These are phyloP conservation scores for Ampelomyces quisqualis DNA, from an alignment of 2,329 filamentous ascomycete genomes.

Conservation along the genomic window DNA sequence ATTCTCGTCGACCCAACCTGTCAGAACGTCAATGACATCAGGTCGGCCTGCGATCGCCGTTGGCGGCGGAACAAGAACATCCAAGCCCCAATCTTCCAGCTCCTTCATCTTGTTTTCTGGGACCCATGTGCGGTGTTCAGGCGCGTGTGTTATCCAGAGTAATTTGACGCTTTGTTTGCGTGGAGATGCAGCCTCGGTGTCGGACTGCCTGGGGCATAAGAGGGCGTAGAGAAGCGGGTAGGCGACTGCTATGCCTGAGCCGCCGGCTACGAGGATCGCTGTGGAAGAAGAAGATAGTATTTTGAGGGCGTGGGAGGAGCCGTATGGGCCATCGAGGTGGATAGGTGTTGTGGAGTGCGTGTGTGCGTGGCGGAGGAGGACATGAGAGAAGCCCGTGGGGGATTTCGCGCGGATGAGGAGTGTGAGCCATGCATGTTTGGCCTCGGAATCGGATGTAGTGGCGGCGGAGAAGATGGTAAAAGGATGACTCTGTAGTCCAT, in stretches of 20 bases:
- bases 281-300: constrained; percentile 54
- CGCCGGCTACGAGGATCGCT: constrained; percentile 61
- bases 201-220: constrained; percentile 29
- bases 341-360: constrained; percentile 49
- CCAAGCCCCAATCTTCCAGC: constrained; percentile 52
- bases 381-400: constrained; percentile 56
- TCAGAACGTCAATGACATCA: constrained; percentile 51
- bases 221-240: constrained; percentile 62
- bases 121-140: constrained; percentile 57
- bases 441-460: constrained; percentile 45
- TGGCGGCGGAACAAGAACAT: constrained; percentile 57
- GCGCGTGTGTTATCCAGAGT: constrained; percentile 61
- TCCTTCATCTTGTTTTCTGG: constrained; percentile 53
- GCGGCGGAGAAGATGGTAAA: constrained; percentile 67
- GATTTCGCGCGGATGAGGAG: constrained; percentile 61
- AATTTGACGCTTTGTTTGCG: constrained; percentile 48
- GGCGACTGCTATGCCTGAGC: constrained; percentile 64
- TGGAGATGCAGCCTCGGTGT: constrained; percentile 13
- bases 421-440: constrained; percentile 54
- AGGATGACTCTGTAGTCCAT: constrained; percentile 62
- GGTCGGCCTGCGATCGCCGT: constrained; percentile 57
- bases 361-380: constrained; percentile 56
- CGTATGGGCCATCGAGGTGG: constrained; percentile 66
- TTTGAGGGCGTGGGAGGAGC: constrained; percentile 57
- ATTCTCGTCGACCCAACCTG: constrained; percentile 39